phyloP scores from a whole-genome alignment of 768 basidiomycete genomes.

The Amanita phalloides region DNA sequence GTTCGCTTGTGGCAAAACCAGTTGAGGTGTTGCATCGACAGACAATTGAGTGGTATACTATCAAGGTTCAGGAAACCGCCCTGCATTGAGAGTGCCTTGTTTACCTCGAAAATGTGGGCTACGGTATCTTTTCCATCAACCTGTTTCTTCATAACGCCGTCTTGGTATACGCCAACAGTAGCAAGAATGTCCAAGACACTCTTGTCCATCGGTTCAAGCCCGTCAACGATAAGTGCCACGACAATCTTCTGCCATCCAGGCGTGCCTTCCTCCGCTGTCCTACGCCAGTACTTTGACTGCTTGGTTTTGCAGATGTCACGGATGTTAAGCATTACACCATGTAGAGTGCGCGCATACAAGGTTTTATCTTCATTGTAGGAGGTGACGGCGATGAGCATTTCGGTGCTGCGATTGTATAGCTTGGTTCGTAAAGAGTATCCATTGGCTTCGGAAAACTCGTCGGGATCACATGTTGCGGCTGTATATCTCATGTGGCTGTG shows the following conservation, averaged over 20 bases:
- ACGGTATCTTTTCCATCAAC: conserved; percentile 82
- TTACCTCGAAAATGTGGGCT: conserved; percentile 91
- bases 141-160: conserved; percentile 91
- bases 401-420: conserved; percentile 82
- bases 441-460: conserved; percentile 69
- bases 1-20: conserved; percentile 82
- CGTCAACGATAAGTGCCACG: conserved; percentile 86
- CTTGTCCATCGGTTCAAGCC: conserved; percentile 94
- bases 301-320: conserved; percentile 96
- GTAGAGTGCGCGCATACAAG: conserved; percentile 84
- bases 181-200: conserved; percentile 82
- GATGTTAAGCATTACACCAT: conserved; percentile 96
- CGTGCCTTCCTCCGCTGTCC: conserved; percentile 70
- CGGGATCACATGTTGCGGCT: conserved; percentile 85
- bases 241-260: conserved; percentile 89
- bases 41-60: conserved; percentile 97
- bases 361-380: conserved; percentile 92
- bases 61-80: background rate
- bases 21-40: conserved; percentile 81
- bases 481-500: conserved; percentile 86
- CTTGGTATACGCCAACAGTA: conserved; percentile 88
- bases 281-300: conserved; percentile 86
- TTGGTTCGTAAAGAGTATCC: conserved; percentile 84
- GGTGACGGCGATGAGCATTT: conserved; percentile 89
- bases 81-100: conserved; percentile 4